Conservation (phyloP, 345 rosid species). For the Brassica napus region Da-Ae NC_063452.1:25447501-25448000, state of each 20-base stretch:
- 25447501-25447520: too few species aligned
- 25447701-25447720: background rate
- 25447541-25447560: too few species aligned
- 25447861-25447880: background rate
- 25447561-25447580: too few species aligned
- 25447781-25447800: background rate
- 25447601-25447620: too few species aligned
- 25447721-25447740: background rate
- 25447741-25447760: background rate
- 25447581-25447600: too few species aligned
- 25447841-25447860: background rate
- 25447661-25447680: too few species aligned
- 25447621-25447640: too few species aligned
- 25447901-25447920: background rate
- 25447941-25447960: constrained; percentile 16
- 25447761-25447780: background rate
- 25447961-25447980: constrained; percentile 35
- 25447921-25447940: constrained; percentile 10
- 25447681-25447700: too few species aligned
- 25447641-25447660: too few species aligned
- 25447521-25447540: too few species aligned
- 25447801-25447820: background rate
- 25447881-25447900: background rate
- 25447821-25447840: background rate
- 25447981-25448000: constrained; percentile 43